Evolutionary conservation across 2,329 filamentous ascomycete genomes (phyloP), one percentile per base, ranked within the genome.

Genomic region (Colletotrichum sp.): DNA sequence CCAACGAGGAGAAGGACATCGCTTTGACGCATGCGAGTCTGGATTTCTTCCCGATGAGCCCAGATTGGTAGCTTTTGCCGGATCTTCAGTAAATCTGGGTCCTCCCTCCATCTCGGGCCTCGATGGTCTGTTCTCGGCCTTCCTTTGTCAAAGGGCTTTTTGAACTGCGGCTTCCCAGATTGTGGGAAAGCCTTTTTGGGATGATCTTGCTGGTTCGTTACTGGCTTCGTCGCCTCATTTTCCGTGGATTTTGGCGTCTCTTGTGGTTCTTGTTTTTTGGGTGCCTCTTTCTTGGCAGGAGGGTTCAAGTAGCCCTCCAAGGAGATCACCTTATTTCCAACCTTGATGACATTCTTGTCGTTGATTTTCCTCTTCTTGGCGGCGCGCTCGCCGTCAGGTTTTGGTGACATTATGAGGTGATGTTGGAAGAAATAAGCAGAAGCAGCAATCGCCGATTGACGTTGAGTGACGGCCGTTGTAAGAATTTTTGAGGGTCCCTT

Each of bases 1-100:
- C 96, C 96, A 4, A 97, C 93, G 16, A 99, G 86, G 0, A 99
- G 88, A 66, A 99, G 89, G 2, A 98, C 91, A 79, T 97, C 91
- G 75, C 91, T 92, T 38, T 90, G 84, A 15, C 86, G 86, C 8
- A 98, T 84, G 3, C 90, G 87, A 18, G 87, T 80, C 43, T 91
- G 91, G 64, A 98, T 97, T 31, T 93, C 89, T 38, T 92, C 86
- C 62, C 91, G 91, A 76, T 95, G 90, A 6, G 89, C 85, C 91
- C 94, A 98, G 77, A 98, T 96, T 0, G 96, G 96, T 5, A 98
- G 88, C 16, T 90, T 87, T 80, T 93, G 90, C 27, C 95, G 90
- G 8, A 86, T 83, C 64, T 84, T 83, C 29, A 87, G 80, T 9
- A 85, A 77, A 2, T 75, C 77, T 3, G 80, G 76, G 51, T 86